These are phyloP conservation scores for Trichosporon sp. DNA, from an alignment of 1,284 basidiomycete species.

Conservation along the genomic window DNA sequence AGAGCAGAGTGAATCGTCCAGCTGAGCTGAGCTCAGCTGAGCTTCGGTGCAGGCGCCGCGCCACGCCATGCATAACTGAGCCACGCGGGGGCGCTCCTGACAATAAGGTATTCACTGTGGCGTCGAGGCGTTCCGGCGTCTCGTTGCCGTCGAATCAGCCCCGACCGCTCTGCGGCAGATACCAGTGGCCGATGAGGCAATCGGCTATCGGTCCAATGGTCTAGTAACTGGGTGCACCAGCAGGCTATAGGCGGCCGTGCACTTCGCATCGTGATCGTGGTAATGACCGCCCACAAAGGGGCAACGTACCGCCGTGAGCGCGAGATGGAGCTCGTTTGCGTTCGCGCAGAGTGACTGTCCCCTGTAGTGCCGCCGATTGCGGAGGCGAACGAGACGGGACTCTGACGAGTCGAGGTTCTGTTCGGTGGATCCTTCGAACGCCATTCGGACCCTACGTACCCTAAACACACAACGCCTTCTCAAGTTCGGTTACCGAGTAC, in stretches of 20 bases:
- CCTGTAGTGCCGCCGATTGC: not conserved
- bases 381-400: not conserved
- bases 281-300: not conserved
- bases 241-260: not conserved
- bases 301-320: too few species aligned
- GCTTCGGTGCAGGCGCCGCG: not conserved
- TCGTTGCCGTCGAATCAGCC: not conserved
- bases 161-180: not conserved
- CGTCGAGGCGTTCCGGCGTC: not conserved
- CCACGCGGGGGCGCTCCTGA: not conserved
- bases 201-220: too few species aligned
- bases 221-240: not conserved
- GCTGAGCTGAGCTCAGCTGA: not conserved
- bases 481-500: not conserved
- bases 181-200: too few species aligned
- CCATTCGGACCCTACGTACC: not conserved
- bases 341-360: not conserved
- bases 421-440: not conserved
- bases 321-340: not conserved
- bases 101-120: not conserved
- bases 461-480: not conserved
- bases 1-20: too few species aligned
- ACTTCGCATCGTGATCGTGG: not conserved
- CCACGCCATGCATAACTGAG: not conserved
- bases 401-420: too few species aligned